Conservation (phyloP, 1,284 basidiomycete genomes). For the Ganoderma lucidum region DNA sequence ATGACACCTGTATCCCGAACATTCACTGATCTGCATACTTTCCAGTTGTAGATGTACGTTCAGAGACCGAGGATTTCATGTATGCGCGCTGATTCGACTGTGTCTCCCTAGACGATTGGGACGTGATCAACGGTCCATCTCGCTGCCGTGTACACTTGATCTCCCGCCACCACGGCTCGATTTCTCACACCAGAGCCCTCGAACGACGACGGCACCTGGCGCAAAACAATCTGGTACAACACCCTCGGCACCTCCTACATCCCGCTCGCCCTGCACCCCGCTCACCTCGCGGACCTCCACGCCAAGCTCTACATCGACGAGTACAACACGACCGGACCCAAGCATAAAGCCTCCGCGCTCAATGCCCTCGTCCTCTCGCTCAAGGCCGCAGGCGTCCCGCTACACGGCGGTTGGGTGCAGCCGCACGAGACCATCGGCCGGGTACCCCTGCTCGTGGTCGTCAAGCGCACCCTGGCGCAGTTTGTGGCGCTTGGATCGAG, state of each 20-base stretch:
- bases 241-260: slow-evolving; percentile 53
- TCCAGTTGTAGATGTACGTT: neutral
- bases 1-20: too few relatives aligned
- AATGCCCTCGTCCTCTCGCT: slow-evolving; percentile 57
- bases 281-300: slow-evolving; percentile 52
- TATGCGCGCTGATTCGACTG: neutral
- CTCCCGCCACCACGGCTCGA: neutral
- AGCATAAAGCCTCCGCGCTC: slow-evolving; percentile 60
- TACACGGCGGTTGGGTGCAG: slow-evolving; percentile 65
- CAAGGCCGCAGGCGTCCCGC: slow-evolving; percentile 53
- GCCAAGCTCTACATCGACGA: slow-evolving; percentile 58
- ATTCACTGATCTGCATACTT: neutral
- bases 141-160: neutral
- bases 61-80: neutral
- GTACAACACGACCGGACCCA: slow-evolving; percentile 50
- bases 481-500: slow-evolving; percentile 60
- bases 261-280: slow-evolving; percentile 51
- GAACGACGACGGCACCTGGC: slow-evolving; percentile 64
- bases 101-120: slow-evolving; percentile 44
- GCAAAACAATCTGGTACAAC: slow-evolving; percentile 53
- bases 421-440: slow-evolving; percentile 59
- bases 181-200: slow-evolving; percentile 49
- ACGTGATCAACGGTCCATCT: slow-evolving; percentile 47
- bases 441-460: slow-evolving; percentile 46
- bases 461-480: slow-evolving; percentile 52